These are phyloP conservation scores for Claviceps pazoutovae DNA, from an alignment of 2,329 filamentous ascomycete genomes.

Conservation along the genomic window DNA sequence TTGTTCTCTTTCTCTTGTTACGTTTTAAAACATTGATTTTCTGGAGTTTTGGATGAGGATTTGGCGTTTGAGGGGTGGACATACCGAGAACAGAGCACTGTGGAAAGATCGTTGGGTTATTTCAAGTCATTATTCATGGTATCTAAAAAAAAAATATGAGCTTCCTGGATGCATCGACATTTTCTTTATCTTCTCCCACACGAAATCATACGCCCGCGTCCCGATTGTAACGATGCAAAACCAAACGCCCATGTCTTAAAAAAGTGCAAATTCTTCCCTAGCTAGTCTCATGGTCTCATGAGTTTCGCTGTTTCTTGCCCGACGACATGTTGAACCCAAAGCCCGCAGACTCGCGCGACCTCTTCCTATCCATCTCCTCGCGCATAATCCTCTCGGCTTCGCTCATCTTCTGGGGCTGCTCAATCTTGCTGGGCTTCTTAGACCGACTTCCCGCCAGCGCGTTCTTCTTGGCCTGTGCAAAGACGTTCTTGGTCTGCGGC, in stretches of 20 bases:
- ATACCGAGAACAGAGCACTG: neutral
- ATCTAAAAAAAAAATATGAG: neutral
- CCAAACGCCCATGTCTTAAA: neutral
- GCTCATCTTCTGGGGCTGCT: slow-evolving; percentile 69
- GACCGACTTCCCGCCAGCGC: slow-evolving; percentile 38
- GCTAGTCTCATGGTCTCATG: slow-evolving; percentile 4
- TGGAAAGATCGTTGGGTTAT: neutral
- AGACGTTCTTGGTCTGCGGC: slow-evolving; percentile 64
- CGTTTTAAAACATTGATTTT: neutral
- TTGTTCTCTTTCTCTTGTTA: neutral
- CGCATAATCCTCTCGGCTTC: slow-evolving; percentile 84
- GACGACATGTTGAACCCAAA: slow-evolving; percentile 33
- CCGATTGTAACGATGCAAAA: neutral
- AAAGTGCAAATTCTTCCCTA: neutral
- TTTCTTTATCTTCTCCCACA: neutral
- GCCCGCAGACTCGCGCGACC: slow-evolving; percentile 34
- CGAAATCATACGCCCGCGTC: neutral
- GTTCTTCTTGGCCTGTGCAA: slow-evolving; percentile 54
- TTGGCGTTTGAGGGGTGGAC: slow-evolving; percentile 1
- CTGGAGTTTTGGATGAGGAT: neutral
- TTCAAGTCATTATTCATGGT: slow-evolving; percentile 2
- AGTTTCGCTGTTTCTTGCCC: slow-evolving; percentile 37
- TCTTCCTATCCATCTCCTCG: slow-evolving; percentile 62
- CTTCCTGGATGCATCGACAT: neutral
- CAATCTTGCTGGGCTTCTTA: slow-evolving; percentile 46